A percentile compares a stretch with the other conserved stretches of the same genome.
Evolutionary conservation across 2,329 filamentous ascomycete species (phyloP).

Genomic region (Nannizzia gypsea): DNA sequence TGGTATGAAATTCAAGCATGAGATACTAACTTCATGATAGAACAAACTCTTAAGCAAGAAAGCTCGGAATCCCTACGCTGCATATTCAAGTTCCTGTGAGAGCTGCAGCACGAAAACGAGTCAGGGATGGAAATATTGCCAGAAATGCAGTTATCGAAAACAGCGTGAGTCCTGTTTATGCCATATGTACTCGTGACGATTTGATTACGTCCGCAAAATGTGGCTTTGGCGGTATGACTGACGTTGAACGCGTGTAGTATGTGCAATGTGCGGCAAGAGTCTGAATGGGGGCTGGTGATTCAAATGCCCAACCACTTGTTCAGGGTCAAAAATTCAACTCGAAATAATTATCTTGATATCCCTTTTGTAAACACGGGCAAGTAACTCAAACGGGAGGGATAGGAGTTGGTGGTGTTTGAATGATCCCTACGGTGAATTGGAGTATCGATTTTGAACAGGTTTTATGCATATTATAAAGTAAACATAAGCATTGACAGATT

Average conservation of each 20-base stretch:
- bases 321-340: conserved; percentile 52
- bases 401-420: background rate
- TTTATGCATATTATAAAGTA: background rate
- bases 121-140: conserved; percentile 49
- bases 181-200: background rate
- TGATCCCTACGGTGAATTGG: background rate
- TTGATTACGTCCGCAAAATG: background rate
- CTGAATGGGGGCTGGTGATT: conserved; percentile 33
- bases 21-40: conserved; percentile 24
- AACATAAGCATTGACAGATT: background rate
- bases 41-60: conserved; percentile 54
- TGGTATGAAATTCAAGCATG: too few relatives aligned
- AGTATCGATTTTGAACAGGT: background rate
- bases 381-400: background rate
- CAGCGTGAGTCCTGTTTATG: conserved; percentile 37
- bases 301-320: conserved; percentile 41
- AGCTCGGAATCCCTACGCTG: conserved; percentile 55
- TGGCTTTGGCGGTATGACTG: background rate
- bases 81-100: conserved; percentile 50
- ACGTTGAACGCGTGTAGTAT: conserved; percentile 34
- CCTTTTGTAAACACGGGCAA: background rate
- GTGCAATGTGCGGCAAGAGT: conserved; percentile 52
- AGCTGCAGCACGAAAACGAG: conserved; percentile 54
- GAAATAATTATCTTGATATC: conserved; percentile 32
- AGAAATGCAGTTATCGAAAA: conserved; percentile 51